Percentiles rank a stretch among this genome's conserved stretches.
Evolutionary conservation across 805 yeast species (phyloP).

Genomic region (Peterozyma toletana): DNA sequence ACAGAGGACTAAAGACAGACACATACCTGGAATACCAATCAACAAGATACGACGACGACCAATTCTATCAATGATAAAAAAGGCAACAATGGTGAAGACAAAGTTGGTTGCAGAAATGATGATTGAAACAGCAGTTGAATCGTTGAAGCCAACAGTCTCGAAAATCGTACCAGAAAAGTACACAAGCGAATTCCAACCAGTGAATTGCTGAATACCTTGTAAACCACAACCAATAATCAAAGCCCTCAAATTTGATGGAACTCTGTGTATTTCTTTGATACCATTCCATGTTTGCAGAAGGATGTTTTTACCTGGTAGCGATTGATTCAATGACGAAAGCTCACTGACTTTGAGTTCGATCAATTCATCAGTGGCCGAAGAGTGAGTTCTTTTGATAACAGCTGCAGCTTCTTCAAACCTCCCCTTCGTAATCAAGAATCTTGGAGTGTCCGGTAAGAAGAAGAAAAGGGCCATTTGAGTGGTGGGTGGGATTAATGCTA

Average conservation of each 20-base stretch:
- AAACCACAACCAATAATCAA: constrained; percentile 84
- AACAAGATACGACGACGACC: constrained; percentile 83
- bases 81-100: constrained; percentile 78
- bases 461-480: constrained; percentile 69
- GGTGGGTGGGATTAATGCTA: constrained; percentile 82
- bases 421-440: constrained; percentile 74
- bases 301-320: constrained; percentile 39
- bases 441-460: constrained; percentile 94
- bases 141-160: constrained; percentile 79
- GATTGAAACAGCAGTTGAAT: constrained; percentile 92
- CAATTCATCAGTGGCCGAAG: constrained; percentile 52
- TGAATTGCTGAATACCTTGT: constrained; percentile 94
- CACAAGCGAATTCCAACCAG: constrained; percentile 95
- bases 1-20: constrained; percentile 64
- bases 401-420: constrained; percentile 54
- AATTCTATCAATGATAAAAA: constrained; percentile 76
- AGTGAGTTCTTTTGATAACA: constrained; percentile 60
- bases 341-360: constrained; percentile 66
- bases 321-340: constrained; percentile 39
- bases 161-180: constrained; percentile 92
- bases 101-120: constrained; percentile 94
- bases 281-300: constrained; percentile 50
- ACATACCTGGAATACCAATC: constrained; percentile 82
- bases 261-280: constrained; percentile 53
- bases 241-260: constrained; percentile 82